Evolutionary conservation across 2,329 filamentous ascomycete genomes (phyloP).

Genomic region (Fusarium nygamai): DNA sequence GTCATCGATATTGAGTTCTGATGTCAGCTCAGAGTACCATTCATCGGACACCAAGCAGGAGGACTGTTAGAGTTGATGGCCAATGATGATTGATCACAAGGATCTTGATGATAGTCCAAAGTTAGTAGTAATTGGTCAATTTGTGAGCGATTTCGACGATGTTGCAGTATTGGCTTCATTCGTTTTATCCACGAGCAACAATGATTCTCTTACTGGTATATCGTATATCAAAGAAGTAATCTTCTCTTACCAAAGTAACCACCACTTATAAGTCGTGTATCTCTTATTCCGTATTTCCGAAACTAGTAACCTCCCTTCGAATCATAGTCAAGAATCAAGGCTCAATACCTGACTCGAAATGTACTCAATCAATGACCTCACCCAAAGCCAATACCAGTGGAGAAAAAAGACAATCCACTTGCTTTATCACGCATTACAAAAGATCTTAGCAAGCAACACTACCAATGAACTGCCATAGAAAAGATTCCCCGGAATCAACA

Average conservation of each 20-base stretch:
- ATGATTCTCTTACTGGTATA: neutral
- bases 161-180: neutral
- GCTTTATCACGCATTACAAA: slow-evolving; percentile 37
- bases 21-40: neutral
- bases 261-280: neutral
- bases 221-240: neutral
- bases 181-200: neutral
- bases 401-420: slow-evolving; percentile 22
- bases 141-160: neutral
- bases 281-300: neutral
- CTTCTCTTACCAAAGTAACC: neutral
- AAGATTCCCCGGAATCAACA: neutral
- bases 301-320: neutral
- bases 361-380: slow-evolving; percentile 11
- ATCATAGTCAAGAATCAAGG: neutral
- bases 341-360: slow-evolving; percentile 4
- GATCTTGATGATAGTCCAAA: too few relatives aligned
- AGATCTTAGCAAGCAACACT: slow-evolving; percentile 9
- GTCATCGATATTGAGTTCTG: neutral
- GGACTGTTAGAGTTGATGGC: neutral
- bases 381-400: slow-evolving; percentile 7
- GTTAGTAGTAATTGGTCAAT: too few relatives aligned
- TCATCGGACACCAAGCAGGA: neutral
- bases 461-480: neutral
- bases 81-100: neutral